phyloP scores from a whole-genome alignment of 208 protist species.

The Blastocrithidia nonstop region DNA sequence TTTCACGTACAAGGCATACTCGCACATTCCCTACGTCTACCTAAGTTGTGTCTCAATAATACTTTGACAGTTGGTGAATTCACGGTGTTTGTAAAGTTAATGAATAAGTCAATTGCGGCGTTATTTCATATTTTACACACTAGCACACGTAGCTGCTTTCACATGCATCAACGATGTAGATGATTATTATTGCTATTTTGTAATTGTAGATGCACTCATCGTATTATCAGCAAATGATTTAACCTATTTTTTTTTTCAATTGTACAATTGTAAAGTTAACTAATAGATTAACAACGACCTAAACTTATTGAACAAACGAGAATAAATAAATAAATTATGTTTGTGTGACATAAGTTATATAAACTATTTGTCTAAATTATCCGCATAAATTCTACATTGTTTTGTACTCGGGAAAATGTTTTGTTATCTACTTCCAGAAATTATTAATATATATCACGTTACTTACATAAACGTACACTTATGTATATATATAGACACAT shows the following conservation, averaged over 20 bases:
- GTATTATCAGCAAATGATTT: no score
- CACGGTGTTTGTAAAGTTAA: slow-evolving; percentile 79
- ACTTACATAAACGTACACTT: neutral
- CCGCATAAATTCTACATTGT: no score
- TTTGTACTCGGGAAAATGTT: no score
- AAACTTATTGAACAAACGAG: neutral
- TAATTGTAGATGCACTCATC: no score
- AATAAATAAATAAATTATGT: neutral
- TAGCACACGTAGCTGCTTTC: neutral
- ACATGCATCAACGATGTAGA: no score
- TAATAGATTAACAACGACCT: neutral
- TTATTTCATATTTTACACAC: slow-evolving; percentile 41
- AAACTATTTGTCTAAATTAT: neutral
- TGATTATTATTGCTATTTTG: no score
- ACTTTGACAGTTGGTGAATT: slow-evolving; percentile 71
- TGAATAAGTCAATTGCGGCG: slow-evolving; percentile 91
- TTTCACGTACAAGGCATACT: slow-evolving; percentile 87
- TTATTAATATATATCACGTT: no score
- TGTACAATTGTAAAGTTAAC: neutral
- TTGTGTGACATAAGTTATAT: neutral
- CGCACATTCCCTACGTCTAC: slow-evolving; percentile 62
- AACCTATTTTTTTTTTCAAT: no score
- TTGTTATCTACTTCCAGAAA: no score
- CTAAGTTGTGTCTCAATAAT: slow-evolving; percentile 83
- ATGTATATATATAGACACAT: slow-evolving; percentile 1